These are phyloP conservation scores for Chrysoporthe cubensis DNA, from an alignment of 2,329 filamentous ascomycete genomes.

Conservation along the genomic window DNA sequence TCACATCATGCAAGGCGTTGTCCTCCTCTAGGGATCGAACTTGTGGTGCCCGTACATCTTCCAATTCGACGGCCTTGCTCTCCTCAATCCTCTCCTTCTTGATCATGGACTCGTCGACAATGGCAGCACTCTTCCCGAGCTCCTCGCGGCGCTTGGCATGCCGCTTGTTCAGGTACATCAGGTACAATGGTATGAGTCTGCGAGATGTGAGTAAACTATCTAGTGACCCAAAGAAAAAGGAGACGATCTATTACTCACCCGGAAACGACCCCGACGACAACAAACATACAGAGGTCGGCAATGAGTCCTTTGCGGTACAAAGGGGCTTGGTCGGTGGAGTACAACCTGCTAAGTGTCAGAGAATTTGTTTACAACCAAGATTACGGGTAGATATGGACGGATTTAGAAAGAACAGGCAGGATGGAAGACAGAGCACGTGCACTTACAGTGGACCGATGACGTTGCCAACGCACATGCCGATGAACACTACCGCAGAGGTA, in stretches of 20 bases:
- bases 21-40: conserved; percentile 45
- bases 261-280: conserved; percentile 58
- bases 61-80: conserved; percentile 39
- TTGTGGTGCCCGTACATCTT: conserved; percentile 32
- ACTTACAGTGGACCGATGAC: conserved; percentile 61
- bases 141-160: conserved; percentile 58
- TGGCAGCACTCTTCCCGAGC: conserved; percentile 61
- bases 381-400: neutral
- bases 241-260: conserved; percentile 22
- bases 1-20: conserved; percentile 51
- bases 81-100: conserved; percentile 50
- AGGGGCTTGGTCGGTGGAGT: conserved; percentile 62
- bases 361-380: too few species aligned
- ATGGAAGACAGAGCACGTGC: neutral
- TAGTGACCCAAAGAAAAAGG: too few species aligned
- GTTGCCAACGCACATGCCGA: conserved; percentile 68
- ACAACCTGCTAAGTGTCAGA: conserved; percentile 44
- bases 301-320: conserved; percentile 60
- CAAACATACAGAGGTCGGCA: conserved; percentile 65
- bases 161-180: conserved; percentile 56
- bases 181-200: conserved; percentile 46
- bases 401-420: too few species aligned
- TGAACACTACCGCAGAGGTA: conserved; percentile 66
- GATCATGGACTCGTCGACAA: conserved; percentile 62
- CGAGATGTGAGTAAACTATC: neutral